A percentile compares a stretch with the other conserved stretches of the same genome.
phyloP scores from a whole-genome alignment of 2,329 filamentous ascomycete genomes.

The Claviceps africana region DNA sequence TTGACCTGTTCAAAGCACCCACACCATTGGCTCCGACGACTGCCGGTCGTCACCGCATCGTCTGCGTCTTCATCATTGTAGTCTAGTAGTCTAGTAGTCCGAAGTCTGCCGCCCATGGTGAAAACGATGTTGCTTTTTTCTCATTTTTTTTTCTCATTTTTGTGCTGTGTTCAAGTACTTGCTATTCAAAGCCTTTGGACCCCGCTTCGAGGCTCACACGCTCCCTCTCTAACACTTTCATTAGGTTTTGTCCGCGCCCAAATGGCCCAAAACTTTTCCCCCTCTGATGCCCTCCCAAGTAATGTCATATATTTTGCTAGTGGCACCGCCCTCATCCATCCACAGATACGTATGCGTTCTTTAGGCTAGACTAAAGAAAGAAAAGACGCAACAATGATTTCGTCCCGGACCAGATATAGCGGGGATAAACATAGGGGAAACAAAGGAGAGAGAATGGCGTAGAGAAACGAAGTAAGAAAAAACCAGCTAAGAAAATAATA shows the following conservation, averaged over 20 bases:
- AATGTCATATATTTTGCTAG: not conserved
- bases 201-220: constrained; percentile 5
- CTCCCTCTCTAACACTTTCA: constrained; percentile 2
- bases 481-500: constrained; percentile 2
- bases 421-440: not conserved
- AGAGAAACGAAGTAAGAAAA: not conserved
- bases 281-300: not conserved
- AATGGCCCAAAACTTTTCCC: not conserved
- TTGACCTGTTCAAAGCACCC: too few species aligned
- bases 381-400: not conserved
- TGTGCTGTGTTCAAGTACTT: constrained; percentile 12
- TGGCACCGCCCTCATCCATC: not conserved
- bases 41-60: not conserved
- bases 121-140: constrained; percentile 6
- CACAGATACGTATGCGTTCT: not conserved
- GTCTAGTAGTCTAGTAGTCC: too few species aligned
- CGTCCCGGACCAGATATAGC: not conserved
- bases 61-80: not conserved
- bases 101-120: not conserved
- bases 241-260: not conserved
- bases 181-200: constrained; percentile 14
- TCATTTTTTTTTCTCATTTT: constrained; percentile 13
- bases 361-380: not conserved
- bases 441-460: not conserved
- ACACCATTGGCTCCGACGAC: not conserved